phyloP scores from a whole-genome alignment of 139 green algal species.

The Haematococcus lacustris region DNA sequence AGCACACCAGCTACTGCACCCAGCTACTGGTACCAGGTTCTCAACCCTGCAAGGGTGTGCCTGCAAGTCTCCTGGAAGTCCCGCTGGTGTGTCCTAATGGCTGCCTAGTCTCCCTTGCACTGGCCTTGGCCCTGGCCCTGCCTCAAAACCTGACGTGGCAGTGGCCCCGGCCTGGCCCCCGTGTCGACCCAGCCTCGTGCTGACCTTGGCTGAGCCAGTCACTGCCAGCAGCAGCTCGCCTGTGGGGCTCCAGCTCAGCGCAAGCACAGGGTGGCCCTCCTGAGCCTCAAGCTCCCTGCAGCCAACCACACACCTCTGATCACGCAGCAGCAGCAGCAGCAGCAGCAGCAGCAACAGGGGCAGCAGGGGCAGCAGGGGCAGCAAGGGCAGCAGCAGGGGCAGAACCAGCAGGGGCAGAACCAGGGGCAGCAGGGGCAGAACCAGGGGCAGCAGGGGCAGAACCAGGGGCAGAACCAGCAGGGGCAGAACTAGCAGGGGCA shows the following conservation, averaged over 20 bases:
- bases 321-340: no score
- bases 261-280: constrained; percentile 73
- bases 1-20: no score
- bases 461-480: no score
- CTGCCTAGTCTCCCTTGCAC: background rate
- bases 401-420: no score
- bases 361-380: no score
- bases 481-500: no score
- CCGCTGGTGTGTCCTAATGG: background rate
- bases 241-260: constrained; percentile 61
- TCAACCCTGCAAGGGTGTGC: background rate
- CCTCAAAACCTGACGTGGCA: background rate
- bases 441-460: no score
- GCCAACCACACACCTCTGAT: no score
- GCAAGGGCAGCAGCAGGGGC: no score
- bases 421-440: no score
- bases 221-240: constrained; percentile 80
- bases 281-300: constrained; percentile 56
- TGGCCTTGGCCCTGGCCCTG: background rate
- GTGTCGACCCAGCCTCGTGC: constrained; percentile 29
- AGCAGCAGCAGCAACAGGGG: no score
- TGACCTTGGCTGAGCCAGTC: constrained; percentile 42
- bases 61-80: background rate
- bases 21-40: background rate
- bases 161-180: background rate